These are phyloP conservation scores for Corylus avellana DNA, from an alignment of 306 rosid genomes.

Conservation along the genomic window DNA sequence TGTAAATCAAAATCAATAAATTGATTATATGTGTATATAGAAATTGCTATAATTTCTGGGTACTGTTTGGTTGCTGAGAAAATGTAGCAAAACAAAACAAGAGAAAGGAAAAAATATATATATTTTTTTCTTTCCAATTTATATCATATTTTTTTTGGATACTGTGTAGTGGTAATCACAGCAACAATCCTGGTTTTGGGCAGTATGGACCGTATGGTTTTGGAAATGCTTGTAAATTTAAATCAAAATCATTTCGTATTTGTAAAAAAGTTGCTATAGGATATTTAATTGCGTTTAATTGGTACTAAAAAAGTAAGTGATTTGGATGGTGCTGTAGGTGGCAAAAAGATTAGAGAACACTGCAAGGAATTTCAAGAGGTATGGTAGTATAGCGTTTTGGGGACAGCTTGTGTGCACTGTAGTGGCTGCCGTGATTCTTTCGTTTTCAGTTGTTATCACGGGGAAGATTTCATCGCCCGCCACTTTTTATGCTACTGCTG, in stretches of 20 bases:
- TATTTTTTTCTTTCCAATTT: neutral
- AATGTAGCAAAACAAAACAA: neutral
- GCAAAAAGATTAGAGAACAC: slow-evolving; percentile 86
- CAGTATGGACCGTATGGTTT: neutral
- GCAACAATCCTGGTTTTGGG: neutral
- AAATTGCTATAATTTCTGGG: no score
- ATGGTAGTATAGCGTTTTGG: slow-evolving; percentile 93
- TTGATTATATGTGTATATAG: neutral
- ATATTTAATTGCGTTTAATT: slow-evolving; percentile 1
- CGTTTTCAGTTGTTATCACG: slow-evolving; percentile 76
- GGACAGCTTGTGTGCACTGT: slow-evolving; percentile 87
- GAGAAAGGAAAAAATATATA: no score
- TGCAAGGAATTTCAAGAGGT: slow-evolving; percentile 86
- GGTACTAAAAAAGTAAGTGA: slow-evolving; percentile 6
- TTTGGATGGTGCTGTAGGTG: slow-evolving; percentile 59
- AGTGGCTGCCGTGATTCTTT: slow-evolving; percentile 89
- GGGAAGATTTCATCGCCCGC: slow-evolving; percentile 85
- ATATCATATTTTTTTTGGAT: neutral
- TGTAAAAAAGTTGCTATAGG: no score
- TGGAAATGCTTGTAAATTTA: slow-evolving; percentile 7
- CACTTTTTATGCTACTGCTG: slow-evolving; percentile 90
- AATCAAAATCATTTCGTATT: neutral
- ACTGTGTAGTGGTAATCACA: neutral
- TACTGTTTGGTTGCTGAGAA: slow-evolving; percentile 7
- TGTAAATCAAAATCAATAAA: neutral